Evolutionary conservation across 805 yeast species (phyloP).

Genomic region (Candida awuae): DNA sequence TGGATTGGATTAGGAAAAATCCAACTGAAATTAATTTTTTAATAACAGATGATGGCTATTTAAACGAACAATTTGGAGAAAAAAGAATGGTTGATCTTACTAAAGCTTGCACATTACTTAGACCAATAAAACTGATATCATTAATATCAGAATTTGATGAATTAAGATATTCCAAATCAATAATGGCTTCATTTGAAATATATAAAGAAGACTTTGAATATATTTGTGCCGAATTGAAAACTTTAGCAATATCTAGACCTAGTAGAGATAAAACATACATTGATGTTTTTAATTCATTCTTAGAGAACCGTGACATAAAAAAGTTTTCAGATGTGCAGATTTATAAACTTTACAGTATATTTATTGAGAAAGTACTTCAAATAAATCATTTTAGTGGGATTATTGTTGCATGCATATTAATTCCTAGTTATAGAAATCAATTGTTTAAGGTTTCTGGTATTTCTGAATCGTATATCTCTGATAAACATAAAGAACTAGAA

Average conservation of each 20-base stretch:
- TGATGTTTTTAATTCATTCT: background rate
- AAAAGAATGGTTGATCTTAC: too few relatives aligned
- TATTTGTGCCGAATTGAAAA: background rate
- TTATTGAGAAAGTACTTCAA: background rate
- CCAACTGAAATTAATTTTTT: background rate
- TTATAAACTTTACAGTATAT: background rate
- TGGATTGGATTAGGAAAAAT: background rate
- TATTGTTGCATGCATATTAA: background rate
- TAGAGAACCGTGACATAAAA: background rate
- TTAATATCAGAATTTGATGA: background rate
- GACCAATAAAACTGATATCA: conserved; percentile 1
- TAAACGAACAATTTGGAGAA: too few relatives aligned
- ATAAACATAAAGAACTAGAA: background rate
- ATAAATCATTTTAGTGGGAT: background rate
- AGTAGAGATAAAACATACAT: background rate
- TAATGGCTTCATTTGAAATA: background rate
- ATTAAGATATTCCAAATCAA: background rate
- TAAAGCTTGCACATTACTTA: background rate
- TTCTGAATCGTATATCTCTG: background rate
- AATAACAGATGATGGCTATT: background rate
- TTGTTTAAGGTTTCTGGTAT: conserved; percentile 1
- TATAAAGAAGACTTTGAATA: conserved; percentile 5
- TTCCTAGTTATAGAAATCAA: conserved; percentile 1
- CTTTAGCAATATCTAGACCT: background rate
- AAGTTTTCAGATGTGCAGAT: background rate